Conservation (phyloP, 2,329 filamentous ascomycete species). For the Colletotrichum phormii region DNA sequence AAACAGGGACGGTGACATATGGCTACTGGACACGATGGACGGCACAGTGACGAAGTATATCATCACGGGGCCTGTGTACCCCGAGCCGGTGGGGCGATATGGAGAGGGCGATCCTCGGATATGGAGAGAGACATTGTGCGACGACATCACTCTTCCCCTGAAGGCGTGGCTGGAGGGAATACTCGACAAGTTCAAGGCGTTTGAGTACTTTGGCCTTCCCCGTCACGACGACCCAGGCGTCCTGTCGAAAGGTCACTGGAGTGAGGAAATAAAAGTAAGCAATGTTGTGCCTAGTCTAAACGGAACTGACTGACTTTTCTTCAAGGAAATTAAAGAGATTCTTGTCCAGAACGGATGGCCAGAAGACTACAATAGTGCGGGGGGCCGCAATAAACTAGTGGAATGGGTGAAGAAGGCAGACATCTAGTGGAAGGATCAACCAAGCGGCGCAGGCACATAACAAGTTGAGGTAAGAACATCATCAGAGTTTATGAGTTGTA, state of each 20-base stretch:
- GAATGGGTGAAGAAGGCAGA: background rate
- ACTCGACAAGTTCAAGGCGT: background rate
- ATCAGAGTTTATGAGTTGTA: background rate
- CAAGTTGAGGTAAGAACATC: background rate
- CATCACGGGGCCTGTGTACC: conserved; percentile 9
- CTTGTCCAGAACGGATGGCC: background rate
- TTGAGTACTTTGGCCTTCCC: background rate
- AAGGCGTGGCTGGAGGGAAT: background rate
- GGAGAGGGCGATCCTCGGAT: background rate
- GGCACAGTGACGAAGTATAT: conserved; percentile 27
- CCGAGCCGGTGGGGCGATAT: conserved; percentile 4
- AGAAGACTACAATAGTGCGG: background rate
- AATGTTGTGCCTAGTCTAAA: too few species aligned
- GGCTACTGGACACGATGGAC: conserved; percentile 16
- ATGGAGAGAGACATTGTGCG: background rate
- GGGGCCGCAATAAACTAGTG: background rate
- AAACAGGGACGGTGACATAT: conserved; percentile 5
- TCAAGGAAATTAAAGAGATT: background rate
- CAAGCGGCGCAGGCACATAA: background rate
- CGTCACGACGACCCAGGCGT: background rate
- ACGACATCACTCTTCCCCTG: background rate
- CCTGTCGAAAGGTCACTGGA: background rate
- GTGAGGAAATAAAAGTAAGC: background rate
- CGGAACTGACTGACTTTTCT: background rate
- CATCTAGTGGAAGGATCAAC: background rate